Evolutionary conservation across 257 asterid genomes (phyloP), one percentile per base, ranked within the genome.

Genomic region (Orobanche coerulescens): DNA sequence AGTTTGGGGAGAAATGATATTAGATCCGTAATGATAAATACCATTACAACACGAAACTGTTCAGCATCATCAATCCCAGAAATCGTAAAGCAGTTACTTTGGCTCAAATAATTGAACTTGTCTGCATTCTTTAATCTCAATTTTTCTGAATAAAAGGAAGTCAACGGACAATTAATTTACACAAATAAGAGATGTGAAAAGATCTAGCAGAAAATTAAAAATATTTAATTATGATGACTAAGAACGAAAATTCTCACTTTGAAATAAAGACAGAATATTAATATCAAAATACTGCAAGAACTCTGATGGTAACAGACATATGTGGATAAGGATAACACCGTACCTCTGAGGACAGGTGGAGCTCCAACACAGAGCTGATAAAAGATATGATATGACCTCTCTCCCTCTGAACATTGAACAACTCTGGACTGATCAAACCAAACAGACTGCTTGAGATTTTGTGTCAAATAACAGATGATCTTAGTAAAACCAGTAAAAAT

Each of bases 311-410:
- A 58, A 4, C 12, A 15, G 34, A 37, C 23, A 47, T 14, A 23
- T 1, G 49, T 19, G 34, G 12, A 58, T 20, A 5, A 36, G 24
- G 56, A 59, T 11, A 58, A 20, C 2, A 20, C 13, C 5, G 37
- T 61, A 88, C 96, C 94, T 81, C 82, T 78, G 64, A 88, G 93
- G 69, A 33, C 50, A 37, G 76, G 73, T 56, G 94, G 92, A 75
- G 96, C 96, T 67, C 96, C 96, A 22, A 83, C 83, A 59, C 96
- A 88, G 30, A 88, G 90, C 74, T 88, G 92, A 79, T 88, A 88
- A 67, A 88, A 88, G 54, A 88, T 85, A 78, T 88, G 96, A 71
- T 88, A 88, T 31, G 96, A 83, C 80, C 96, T 75, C 76, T 88
- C 96, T 69, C 94, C 94, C 67, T 76, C 81, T 14, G 92, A 59